A percentile compares a stretch with the other conserved stretches of the same genome.
phyloP scores from a whole-genome alignment of 176 grass and related monocot species.

The Cenchrus purpureus region DNA sequence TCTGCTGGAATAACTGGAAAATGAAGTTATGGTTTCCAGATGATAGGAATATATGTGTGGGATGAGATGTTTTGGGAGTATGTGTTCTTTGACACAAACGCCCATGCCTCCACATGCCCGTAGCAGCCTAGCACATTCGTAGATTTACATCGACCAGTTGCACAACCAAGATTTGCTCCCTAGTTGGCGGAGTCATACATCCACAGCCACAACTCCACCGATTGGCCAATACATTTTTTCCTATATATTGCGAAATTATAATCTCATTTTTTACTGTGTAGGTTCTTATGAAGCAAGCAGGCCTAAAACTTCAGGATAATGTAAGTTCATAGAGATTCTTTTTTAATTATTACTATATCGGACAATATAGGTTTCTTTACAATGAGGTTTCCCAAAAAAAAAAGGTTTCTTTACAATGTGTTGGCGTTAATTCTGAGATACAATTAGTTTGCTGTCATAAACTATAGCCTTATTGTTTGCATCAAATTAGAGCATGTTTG shows the following conservation, averaged over 20 bases:
- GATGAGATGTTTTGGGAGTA: not conserved
- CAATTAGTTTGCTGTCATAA: conserved; percentile 9
- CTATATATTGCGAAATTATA: not conserved
- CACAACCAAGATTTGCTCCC: not conserved
- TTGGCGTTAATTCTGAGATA: conserved; percentile 33
- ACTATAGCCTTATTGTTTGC: conserved; percentile 18
- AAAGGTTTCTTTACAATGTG: conserved; percentile 25
- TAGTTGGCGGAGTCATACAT: not conserved
- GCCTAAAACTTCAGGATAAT: conserved; percentile 81
- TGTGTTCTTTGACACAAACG: not conserved
- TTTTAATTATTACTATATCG: conserved; percentile 22
- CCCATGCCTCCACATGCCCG: not conserved
- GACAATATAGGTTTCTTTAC: conserved; percentile 26
- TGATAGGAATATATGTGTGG: not conserved
- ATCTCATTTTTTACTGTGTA: conserved; percentile 47
- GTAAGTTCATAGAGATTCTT: conserved; percentile 56
- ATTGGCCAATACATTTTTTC: not conserved
- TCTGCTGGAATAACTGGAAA: conserved; percentile 2
- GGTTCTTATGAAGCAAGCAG: conserved; percentile 90
- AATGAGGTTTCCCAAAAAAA: not conserved
- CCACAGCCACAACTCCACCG: not conserved
- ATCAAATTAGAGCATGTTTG: conserved; percentile 1
- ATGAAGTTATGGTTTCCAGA: conserved; percentile 1
- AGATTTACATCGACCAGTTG: not conserved
- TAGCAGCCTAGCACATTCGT: not conserved